Percentiles rank a stretch among this genome's conserved stretches.
Evolutionary conservation across 306 rosid genomes (phyloP).

Genomic region (Sicyos baderoa): DNA sequence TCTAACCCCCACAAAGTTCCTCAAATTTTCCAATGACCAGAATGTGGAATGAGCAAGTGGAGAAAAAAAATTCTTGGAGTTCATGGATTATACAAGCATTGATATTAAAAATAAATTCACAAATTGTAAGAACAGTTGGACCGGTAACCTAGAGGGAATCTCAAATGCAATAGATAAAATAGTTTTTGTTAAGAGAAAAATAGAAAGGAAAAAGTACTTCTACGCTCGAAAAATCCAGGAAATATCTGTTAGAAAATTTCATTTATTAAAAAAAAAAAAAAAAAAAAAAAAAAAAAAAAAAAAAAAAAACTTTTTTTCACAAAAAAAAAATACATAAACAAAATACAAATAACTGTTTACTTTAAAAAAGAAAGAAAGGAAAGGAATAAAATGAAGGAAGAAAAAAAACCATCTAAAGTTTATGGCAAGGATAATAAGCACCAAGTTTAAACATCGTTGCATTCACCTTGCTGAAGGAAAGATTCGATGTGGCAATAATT

Average conservation of each 20-base stretch:
- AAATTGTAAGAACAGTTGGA: too few species aligned
- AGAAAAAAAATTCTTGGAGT: too few species aligned
- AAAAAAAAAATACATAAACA: background rate
- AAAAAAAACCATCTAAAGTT: background rate
- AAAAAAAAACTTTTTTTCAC: background rate
- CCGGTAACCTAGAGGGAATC: too few species aligned
- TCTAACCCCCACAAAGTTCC: too few species aligned
- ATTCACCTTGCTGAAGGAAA: conserved; percentile 89
- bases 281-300: background rate
- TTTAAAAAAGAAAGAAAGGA: background rate
- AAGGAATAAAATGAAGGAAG: background rate
- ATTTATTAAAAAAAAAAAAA: background rate
- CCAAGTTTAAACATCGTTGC: conserved; percentile 3
- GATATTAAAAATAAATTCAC: too few species aligned
- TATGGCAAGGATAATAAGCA: background rate
- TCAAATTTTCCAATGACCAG: too few species aligned
- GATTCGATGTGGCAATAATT: conserved; percentile 86
- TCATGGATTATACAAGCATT: too few species aligned
- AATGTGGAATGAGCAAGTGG: too few species aligned
- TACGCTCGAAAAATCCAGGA: too few species aligned
- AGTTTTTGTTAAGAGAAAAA: too few species aligned
- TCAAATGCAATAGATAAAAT: too few species aligned
- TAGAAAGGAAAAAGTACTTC: too few species aligned
- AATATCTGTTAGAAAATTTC: background rate
- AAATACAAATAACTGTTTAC: background rate